Conservation (phyloP, 202 grass and related monocot species). For the Setaria italica region DNA sequence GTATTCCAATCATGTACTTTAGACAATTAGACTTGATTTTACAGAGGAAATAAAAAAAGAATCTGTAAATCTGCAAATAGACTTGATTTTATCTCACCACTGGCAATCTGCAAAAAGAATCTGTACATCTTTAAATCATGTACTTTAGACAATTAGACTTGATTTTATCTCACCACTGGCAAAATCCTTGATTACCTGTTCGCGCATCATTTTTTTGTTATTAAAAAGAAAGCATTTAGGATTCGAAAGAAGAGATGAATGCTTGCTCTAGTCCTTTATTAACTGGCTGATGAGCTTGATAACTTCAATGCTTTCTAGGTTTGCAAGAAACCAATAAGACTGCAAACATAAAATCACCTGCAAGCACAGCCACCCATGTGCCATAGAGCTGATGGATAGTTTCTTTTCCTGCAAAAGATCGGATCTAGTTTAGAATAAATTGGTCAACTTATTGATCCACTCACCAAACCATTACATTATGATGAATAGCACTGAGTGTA, state of each 20-base stretch:
- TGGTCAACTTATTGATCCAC: background rate
- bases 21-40: too few species aligned
- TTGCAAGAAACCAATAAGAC: constrained; percentile 96
- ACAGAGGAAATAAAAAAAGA: too few species aligned
- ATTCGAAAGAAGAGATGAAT: constrained; percentile 26
- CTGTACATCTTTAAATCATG: too few species aligned
- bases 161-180: constrained; percentile 94
- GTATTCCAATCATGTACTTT: too few species aligned
- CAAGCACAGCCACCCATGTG: constrained; percentile 86
- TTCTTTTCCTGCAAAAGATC: constrained; percentile 70
- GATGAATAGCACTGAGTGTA: background rate
- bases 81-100: too few species aligned
- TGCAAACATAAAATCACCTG: constrained; percentile 98
- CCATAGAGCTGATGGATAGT: constrained; percentile 92
- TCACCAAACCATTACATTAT: constrained; percentile 15
- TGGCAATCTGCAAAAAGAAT: too few species aligned
- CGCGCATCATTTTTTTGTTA: background rate
- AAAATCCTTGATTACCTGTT: constrained; percentile 98
- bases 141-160: too few species aligned
- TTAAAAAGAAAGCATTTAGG: background rate
- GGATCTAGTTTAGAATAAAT: constrained; percentile 25
- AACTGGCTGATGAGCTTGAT: constrained; percentile 99
- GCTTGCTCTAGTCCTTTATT: constrained; percentile 10
- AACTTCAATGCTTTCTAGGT: constrained; percentile 93
- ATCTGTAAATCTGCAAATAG: too few species aligned